Evolutionary conservation across 2,329 filamentous ascomycete species (phyloP), one percentile per base, ranked within the genome.

Genomic region (Cytospora mali): DNA sequence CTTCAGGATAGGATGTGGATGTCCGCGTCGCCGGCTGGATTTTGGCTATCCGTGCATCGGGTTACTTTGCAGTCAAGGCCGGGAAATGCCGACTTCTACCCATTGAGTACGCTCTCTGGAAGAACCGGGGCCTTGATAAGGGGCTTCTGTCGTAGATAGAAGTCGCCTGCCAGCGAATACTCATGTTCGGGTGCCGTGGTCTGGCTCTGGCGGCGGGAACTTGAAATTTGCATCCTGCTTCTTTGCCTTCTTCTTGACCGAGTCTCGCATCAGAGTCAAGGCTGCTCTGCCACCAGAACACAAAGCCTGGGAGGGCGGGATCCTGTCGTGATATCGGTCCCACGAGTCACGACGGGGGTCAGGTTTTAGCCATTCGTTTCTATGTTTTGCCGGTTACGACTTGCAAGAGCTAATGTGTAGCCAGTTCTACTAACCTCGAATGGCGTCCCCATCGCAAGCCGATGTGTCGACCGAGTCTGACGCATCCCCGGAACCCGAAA

Each of bases 221-320:
- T 52, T 18, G 51, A 46, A n/a, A 46, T 16, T 42, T 21, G 14
- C 31, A 29, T 56, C 42, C 21, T 48, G 16, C 23, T 21, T 27
- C 33, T 54, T 56, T 54, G 21, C 31, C n/a, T n/a, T 51, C 53
- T 23, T 23, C 59, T 56, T 62, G 33, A 27, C 60, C 50, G 50
- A 31, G 21, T 62, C 61, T 58, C 55, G 55, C 51, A 31, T 48
- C 50, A 62, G 55, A 59, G 51, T 62, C 61, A 59, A 50, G 61
- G 61, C 61, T 62, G 51, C 55, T 62, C 61, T 51, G 61, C 35
- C 33, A 52, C 54, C 54, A 53, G 25, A 46, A 25, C 29, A n/a
- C n/a, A 56, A 57, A 62, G 60, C 54, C 60, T 57, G 60, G 55
- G 60, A 55, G 61, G 61, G 61, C 61, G 51, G 51, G 55, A 55